Conservation (phyloP, 1,284 basidiomycete species). For the Papiliotrema fonsecae region DNA sequence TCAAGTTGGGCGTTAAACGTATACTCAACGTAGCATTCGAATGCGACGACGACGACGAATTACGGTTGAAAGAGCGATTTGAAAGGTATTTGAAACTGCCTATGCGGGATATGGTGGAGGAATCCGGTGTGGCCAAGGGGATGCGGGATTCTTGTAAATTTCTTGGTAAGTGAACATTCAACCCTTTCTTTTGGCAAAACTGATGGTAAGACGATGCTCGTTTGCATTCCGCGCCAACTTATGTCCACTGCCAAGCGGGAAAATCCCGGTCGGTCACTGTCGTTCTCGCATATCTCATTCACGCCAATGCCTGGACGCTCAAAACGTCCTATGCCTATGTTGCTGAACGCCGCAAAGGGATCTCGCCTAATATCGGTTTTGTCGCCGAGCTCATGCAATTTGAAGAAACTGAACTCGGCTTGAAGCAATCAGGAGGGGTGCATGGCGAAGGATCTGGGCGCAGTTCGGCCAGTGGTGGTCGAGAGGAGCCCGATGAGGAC, state of each 20-base stretch:
- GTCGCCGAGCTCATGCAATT: slow-evolving; percentile 95
- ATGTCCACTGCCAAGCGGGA: slow-evolving; percentile 95
- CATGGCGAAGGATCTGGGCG: slow-evolving; percentile 18
- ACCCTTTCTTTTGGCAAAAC: slow-evolving; percentile 1
- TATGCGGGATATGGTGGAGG: slow-evolving; percentile 92
- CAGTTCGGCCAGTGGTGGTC: slow-evolving; percentile 9
- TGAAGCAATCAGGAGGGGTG: slow-evolving; percentile 69
- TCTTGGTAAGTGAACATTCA: slow-evolving; percentile 58
- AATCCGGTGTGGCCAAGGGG: slow-evolving; percentile 77
- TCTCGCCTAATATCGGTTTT: slow-evolving; percentile 97
- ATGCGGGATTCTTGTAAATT: slow-evolving; percentile 79
- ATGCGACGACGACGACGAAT: slow-evolving; percentile 74
- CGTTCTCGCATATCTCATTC: slow-evolving; percentile 94
- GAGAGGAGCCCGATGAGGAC: not conserved
- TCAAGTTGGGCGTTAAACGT: slow-evolving; percentile 70
- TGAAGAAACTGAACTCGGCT: slow-evolving; percentile 81
- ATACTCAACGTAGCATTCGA: slow-evolving; percentile 90
- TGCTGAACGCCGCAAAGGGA: slow-evolving; percentile 78
- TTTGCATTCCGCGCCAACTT: slow-evolving; percentile 78
- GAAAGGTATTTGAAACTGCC: slow-evolving; percentile 79
- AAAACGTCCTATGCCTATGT: slow-evolving; percentile 87
- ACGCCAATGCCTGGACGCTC: slow-evolving; percentile 91
- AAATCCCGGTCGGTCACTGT: slow-evolving; percentile 95
- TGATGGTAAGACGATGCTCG: slow-evolving; percentile 73
- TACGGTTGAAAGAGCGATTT: slow-evolving; percentile 63